Conservation (phyloP, 2,329 filamentous ascomycete genomes). For the Sarocladium kiliense region DNA sequence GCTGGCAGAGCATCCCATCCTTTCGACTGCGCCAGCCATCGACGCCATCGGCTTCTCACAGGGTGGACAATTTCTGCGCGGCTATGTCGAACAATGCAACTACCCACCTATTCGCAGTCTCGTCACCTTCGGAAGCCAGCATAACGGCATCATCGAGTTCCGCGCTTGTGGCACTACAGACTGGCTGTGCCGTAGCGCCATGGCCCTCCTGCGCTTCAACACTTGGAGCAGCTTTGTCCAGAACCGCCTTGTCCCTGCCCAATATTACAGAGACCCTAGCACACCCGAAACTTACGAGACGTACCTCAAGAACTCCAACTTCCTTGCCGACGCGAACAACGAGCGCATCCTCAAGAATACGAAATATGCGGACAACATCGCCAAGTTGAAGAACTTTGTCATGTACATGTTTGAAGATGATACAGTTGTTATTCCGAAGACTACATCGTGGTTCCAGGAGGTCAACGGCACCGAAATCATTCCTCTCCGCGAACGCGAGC, state of each 20-base stretch:
- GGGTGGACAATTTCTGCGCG: constrained; percentile 93
- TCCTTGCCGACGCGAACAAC: constrained; percentile 94
- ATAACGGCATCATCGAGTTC: constrained; percentile 88
- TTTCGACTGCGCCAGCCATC: constrained; percentile 75
- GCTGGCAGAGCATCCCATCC: constrained; percentile 69
- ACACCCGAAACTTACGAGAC: constrained; percentile 53
- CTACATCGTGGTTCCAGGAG: constrained; percentile 87
- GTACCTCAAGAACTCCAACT: constrained; percentile 80
- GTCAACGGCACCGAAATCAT: constrained; percentile 68
- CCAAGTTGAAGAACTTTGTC: constrained; percentile 67
- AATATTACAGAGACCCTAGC: constrained; percentile 83
- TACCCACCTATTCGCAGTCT: constrained; percentile 67
- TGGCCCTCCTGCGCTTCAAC: constrained; percentile 71
- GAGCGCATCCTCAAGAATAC: constrained; percentile 71
- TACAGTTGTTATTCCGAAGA: constrained; percentile 79
- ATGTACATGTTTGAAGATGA: constrained; percentile 91
- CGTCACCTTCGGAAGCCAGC: constrained; percentile 84
- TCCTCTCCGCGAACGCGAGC: constrained; percentile 58
- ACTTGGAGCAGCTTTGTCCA: constrained; percentile 80
- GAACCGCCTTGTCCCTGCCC: constrained; percentile 76
- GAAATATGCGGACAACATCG: constrained; percentile 67
- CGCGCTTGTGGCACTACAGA: constrained; percentile 66
- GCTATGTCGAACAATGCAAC: constrained; percentile 84
- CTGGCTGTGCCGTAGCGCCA: constrained; percentile 75
- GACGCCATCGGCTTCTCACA: constrained; percentile 95